phyloP scores from a whole-genome alignment of 768 basidiomycete genomes.

The Pilatotrama ljubarskyi region DNA sequence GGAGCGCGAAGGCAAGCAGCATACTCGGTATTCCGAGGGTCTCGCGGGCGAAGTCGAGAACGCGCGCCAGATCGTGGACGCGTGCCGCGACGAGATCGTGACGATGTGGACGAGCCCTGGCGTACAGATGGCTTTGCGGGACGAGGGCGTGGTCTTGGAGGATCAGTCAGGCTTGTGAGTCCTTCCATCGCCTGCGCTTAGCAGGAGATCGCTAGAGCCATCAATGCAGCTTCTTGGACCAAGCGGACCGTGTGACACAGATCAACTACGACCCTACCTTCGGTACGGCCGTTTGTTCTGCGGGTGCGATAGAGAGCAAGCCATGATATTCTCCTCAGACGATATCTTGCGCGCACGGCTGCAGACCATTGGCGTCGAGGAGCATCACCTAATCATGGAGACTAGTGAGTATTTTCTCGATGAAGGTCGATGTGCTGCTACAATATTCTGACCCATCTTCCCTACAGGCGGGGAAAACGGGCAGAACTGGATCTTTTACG shows the following conservation, averaged over 20 bases:
- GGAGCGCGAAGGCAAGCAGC: conserved; percentile 15
- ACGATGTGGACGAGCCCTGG: conserved; percentile 50
- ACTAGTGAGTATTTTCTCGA: conserved; percentile 27
- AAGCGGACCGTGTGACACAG: conserved; percentile 50
- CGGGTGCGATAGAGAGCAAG: not conserved
- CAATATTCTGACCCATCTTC: not conserved
- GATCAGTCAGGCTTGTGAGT: conserved; percentile 67
- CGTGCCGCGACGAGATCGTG: conserved; percentile 54
- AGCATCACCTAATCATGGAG: conserved; percentile 57
- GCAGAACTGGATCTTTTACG: conserved; percentile 63
- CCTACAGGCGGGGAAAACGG: conserved; percentile 28
- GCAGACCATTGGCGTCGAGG: conserved; percentile 64
- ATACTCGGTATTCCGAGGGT: conserved; percentile 8
- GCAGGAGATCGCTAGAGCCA: too few relatives aligned
- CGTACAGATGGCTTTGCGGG: conserved; percentile 45
- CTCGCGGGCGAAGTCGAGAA: conserved; percentile 41
- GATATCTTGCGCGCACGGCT: conserved; percentile 68
- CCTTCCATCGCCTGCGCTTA: not conserved
- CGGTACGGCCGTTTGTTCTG: conserved; percentile 35
- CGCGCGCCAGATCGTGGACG: conserved; percentile 47
- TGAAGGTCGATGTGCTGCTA: not conserved
- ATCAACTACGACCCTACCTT: conserved; percentile 53
- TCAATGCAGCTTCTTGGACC: conserved; percentile 60
- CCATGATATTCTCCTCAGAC: conserved; percentile 34
- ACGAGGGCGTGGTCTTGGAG: conserved; percentile 48